Base-by-base conservation (phyloP, 495 filamentous ascomycete species). In the Aspergillus mulundensis region DNA sequence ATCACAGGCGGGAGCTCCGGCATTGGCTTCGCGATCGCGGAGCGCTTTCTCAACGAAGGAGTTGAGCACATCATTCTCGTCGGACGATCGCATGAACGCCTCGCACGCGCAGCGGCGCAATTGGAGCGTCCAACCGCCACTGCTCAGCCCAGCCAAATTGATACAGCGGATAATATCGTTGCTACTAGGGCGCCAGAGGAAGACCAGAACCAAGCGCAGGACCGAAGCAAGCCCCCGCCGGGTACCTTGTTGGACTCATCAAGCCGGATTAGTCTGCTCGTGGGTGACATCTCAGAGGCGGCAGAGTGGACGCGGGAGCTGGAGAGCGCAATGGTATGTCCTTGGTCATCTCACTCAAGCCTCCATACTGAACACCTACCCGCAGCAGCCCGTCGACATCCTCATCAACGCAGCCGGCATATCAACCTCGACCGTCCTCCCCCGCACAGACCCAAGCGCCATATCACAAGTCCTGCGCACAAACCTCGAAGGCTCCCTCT, bases 331-430 rank as follows among this genome's bases (percentile, higher is more conserved):
- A 72, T 79, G 68, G 77, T 81, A 58, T 38, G 64, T 39, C 30
- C 24, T 36, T 10, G 32, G 11, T 10, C 7, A 10, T 36, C 12
- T 10, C 2, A 36, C 8, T 14, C 2, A 15, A 7, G 32, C 12
- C 5, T 36, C 8, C 25, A 36, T 6, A 36, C 11, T 36, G 12
- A 36, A 28, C 42, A 30, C 19, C 8, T 30, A 36, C 11, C 5
- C 12, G 32, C 16, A 60, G 53, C 30, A 49, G 56, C 34, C 53
- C 21, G 70, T 85, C 42, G 82, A 91, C 62, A 75, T 90, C 45
- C 81, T 93, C 5, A 73, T 93, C 56, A 93, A 92, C 66, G 85
- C 85, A 15, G 90, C 90, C 0, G 90, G 90, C 15, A 71, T 89
- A 14, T 76, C 84, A 1, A 82, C 86, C 24, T 73, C 70, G 7